These are phyloP conservation scores for Phytophthora meadii DNA, from an alignment of 352 stramenopile genomes.

Conservation along the genomic window DNA sequence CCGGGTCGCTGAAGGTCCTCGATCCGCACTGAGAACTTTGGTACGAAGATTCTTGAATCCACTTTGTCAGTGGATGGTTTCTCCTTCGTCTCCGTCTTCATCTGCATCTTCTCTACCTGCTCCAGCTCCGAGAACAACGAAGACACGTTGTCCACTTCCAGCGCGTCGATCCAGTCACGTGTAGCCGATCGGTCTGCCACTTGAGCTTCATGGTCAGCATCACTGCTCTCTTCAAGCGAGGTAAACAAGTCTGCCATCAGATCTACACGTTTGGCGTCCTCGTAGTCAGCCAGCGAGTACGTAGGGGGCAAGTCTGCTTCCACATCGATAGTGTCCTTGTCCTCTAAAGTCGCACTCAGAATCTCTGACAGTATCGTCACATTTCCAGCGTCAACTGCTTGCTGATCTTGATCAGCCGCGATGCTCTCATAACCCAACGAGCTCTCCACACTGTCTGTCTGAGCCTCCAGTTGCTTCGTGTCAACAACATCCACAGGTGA, in stretches of 20 bases:
- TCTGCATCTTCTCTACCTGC: constrained; percentile 11
- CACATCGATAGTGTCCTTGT: constrained; percentile 20
- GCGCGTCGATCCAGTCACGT: constrained; percentile 56
- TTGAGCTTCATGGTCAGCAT: constrained; percentile 8
- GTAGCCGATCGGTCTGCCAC: constrained; percentile 18
- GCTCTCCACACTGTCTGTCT: constrained; percentile 7
- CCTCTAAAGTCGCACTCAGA: constrained; percentile 35
- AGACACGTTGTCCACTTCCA: constrained; percentile 61
- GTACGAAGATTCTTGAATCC: constrained; percentile 65
- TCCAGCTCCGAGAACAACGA: constrained; percentile 59
- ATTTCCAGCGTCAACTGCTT: constrained; percentile 27
- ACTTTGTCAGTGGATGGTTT: constrained; percentile 26
- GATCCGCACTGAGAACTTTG: constrained; percentile 59
- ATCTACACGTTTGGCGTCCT: constrained; percentile 54
- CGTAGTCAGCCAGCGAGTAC: constrained; percentile 15
- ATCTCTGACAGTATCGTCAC: constrained; percentile 38
- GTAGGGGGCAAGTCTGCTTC: constrained; percentile 1
- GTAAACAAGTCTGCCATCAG: constrained; percentile 48
- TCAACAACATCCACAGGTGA: constrained; percentile 29
- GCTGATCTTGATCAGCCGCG: constrained; percentile 8
- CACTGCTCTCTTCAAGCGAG: constrained; percentile 33
- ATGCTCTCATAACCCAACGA: constrained; percentile 10
- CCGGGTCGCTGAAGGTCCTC: constrained; percentile 32
- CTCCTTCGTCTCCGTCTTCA: constrained; percentile 7
- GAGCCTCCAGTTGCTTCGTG: constrained; percentile 25